These are phyloP conservation scores for Candida chauliodis DNA, from an alignment of 805 yeast genomes.

Conservation along the genomic window DNA sequence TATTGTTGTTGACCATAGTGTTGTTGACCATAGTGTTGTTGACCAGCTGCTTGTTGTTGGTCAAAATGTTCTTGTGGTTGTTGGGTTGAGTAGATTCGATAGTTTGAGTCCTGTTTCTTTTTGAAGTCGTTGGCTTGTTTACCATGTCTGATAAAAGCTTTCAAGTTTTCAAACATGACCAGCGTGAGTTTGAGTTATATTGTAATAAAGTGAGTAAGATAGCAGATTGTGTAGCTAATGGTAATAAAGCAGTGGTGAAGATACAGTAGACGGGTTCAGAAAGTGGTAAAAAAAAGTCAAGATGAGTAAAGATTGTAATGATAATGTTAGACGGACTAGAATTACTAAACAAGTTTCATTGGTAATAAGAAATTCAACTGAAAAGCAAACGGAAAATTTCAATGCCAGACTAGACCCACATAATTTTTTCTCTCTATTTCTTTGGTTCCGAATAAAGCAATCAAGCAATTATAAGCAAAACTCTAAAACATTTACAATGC, in stretches of 20 bases:
- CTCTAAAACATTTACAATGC: background rate
- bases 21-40: no score
- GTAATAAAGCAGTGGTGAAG: background rate
- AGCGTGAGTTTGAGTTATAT: background rate
- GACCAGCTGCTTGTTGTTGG: constrained; percentile 1
- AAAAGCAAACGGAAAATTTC: background rate
- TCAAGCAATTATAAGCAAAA: background rate
- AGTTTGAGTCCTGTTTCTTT: constrained; percentile 8
- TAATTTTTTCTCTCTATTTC: no score
- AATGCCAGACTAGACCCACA: background rate
- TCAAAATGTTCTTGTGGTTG: background rate
- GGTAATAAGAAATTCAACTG: background rate
- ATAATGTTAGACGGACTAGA: no score
- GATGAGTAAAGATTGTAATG: no score
- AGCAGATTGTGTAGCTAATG: background rate
- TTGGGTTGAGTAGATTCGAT: background rate
- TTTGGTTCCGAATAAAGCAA: background rate
- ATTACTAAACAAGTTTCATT: no score
- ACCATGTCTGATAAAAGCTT: constrained; percentile 62
- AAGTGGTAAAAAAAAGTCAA: no score
- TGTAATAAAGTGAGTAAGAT: background rate
- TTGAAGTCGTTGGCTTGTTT: constrained; percentile 48
- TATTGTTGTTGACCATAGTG: no score
- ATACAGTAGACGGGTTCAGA: no score
- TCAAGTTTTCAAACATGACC: constrained; percentile 44